These are phyloP conservation scores for Suillus subluteus DNA, from an alignment of 768 basidiomycete species.

Conservation along the genomic window DNA sequence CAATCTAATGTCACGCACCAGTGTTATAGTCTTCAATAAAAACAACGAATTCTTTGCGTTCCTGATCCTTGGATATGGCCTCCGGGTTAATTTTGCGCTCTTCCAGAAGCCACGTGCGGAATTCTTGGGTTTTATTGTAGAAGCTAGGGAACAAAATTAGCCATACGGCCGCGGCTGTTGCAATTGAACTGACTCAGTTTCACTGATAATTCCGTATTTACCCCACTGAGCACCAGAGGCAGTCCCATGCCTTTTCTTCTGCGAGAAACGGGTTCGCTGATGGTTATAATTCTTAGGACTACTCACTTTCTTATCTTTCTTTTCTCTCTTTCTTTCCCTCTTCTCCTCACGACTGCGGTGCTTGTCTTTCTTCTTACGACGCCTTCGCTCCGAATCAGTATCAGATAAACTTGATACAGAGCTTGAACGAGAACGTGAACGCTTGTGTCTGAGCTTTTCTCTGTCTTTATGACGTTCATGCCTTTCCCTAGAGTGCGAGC, in stretches of 20 bases:
- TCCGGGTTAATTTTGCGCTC: slow-evolving; percentile 92
- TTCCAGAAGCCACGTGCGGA: slow-evolving; percentile 91
- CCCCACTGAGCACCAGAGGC: slow-evolving; percentile 74
- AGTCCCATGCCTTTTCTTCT: slow-evolving; percentile 59
- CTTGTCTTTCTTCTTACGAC: slow-evolving; percentile 50
- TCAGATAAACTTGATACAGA: slow-evolving; percentile 49
- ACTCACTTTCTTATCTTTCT: slow-evolving; percentile 72
- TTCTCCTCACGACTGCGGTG: slow-evolving; percentile 48
- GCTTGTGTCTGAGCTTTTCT: slow-evolving; percentile 34
- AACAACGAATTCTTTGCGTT: slow-evolving; percentile 80
- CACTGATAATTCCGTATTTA: slow-evolving; percentile 85
- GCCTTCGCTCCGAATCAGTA: slow-evolving; percentile 36
- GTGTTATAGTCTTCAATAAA: slow-evolving; percentile 89
- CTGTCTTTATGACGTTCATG: slow-evolving; percentile 26
- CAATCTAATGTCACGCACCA: slow-evolving; percentile 42
- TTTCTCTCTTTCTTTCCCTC: slow-evolving; percentile 63
- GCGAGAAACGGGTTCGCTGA: slow-evolving; percentile 30
- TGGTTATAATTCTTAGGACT: slow-evolving; percentile 19
- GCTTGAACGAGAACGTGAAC: slow-evolving; percentile 40
- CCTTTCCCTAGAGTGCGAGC: slow-evolving; percentile 37
- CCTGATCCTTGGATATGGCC: slow-evolving; percentile 81
- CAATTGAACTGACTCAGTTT: slow-evolving; percentile 68
- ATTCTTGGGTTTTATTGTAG: slow-evolving; percentile 83
- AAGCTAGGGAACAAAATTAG: slow-evolving; percentile 51
- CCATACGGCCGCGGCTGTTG: slow-evolving; percentile 10